Evolutionary conservation across 768 basidiomycete species (phyloP).

Genomic region (Pleurotus sapidus): DNA sequence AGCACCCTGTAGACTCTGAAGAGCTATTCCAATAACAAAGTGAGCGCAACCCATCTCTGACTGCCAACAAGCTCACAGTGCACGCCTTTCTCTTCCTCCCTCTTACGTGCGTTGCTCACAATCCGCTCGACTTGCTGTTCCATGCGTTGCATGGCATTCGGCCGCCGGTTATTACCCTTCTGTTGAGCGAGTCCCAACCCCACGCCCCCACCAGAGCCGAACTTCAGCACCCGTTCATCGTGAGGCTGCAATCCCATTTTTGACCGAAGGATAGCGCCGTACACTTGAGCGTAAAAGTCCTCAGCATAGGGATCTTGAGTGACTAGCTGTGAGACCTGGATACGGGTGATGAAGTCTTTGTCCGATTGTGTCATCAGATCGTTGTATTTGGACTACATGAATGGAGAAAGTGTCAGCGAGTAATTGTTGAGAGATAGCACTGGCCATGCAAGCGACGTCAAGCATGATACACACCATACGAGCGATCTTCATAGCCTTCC

Average conservation of each 20-base stretch:
- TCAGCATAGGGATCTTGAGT: slow-evolving; percentile 97
- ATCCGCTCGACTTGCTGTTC: slow-evolving; percentile 95
- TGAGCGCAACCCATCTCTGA: not conserved
- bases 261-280: slow-evolving; percentile 79
- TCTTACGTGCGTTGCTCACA: slow-evolving; percentile 83
- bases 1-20: slow-evolving; percentile 85
- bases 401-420: not conserved
- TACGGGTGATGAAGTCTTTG: slow-evolving; percentile 99
- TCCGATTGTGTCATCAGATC: slow-evolving; percentile 97
- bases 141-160: slow-evolving; percentile 90
- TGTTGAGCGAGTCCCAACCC: slow-evolving; percentile 79
- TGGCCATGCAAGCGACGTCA: not conserved
- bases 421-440: slow-evolving; percentile 7
- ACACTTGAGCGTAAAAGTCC: slow-evolving; percentile 98
- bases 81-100: slow-evolving; percentile 82
- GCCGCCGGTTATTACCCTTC: slow-evolving; percentile 57
- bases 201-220: slow-evolving; percentile 79
- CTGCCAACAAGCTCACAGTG: slow-evolving; percentile 36
- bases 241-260: slow-evolving; percentile 69
- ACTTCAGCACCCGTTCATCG: slow-evolving; percentile 82
- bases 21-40: slow-evolving; percentile 32
- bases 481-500: slow-evolving; percentile 82
- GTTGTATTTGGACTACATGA: slow-evolving; percentile 77
- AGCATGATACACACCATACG: slow-evolving; percentile 61
- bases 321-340: slow-evolving; percentile 97